These are phyloP conservation scores for Dysphania ambrosioides DNA, from an alignment of 148 eudicot species.

Conservation along the genomic window DNA sequence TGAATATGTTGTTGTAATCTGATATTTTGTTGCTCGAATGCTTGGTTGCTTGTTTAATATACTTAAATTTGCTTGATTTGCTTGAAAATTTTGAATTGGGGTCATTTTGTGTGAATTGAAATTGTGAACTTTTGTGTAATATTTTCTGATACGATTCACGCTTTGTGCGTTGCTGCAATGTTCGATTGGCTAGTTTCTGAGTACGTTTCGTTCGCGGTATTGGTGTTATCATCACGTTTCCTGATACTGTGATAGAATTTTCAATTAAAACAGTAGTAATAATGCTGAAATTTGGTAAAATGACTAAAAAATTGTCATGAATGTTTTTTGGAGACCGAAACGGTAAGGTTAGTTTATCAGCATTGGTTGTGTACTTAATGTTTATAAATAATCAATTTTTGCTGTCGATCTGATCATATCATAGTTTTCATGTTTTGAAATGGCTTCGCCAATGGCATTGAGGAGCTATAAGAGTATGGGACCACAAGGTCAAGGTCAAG, in stretches of 20 bases:
- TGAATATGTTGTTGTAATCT: slow-evolving; percentile 6
- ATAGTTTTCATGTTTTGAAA: background rate
- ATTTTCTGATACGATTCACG: background rate
- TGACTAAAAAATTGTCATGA: background rate
- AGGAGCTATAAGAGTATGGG: slow-evolving; percentile 48
- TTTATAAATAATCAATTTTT: background rate
- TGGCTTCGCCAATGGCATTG: slow-evolving; percentile 40
- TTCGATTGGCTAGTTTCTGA: background rate
- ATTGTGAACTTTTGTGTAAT: background rate
- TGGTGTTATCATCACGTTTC: background rate
- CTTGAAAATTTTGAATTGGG: background rate
- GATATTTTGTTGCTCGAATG: background rate
- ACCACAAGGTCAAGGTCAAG: slow-evolving; percentile 44
- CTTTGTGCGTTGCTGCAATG: background rate
- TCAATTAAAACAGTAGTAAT: background rate
- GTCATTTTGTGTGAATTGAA: background rate
- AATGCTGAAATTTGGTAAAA: background rate
- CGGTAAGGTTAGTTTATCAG: background rate
- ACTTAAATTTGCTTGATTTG: background rate
- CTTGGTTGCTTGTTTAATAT: background rate
- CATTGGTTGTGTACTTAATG: background rate
- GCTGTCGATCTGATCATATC: background rate
- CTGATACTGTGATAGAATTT: background rate
- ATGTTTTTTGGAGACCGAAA: background rate
- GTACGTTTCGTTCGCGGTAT: background rate